Conservation (phyloP, 345 rosid species). For the Gossypium stocksii region DNA sequence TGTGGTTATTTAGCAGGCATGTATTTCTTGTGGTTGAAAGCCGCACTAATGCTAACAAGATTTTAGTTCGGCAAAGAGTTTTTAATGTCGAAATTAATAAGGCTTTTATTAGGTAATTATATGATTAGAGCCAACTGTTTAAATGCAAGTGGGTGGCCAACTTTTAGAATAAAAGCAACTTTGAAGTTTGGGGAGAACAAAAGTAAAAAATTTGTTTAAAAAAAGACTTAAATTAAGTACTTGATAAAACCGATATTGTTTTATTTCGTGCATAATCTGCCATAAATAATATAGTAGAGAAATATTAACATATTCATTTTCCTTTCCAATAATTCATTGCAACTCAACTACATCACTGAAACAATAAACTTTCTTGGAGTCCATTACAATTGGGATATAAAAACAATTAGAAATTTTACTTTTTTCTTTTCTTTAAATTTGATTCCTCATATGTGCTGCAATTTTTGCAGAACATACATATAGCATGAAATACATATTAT, state of each 20-base stretch:
- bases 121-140: no score
- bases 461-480: neutral
- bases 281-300: neutral
- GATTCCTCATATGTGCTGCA: neutral
- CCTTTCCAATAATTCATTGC: neutral
- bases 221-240: no score
- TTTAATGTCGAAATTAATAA: neutral
- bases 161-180: no score
- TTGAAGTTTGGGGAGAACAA: no score
- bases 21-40: neutral
- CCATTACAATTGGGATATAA: neutral
- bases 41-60: neutral
- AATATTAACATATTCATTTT: neutral
- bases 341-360: neutral
- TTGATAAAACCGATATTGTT: no score
- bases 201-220: no score
- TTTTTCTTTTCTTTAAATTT: neutral
- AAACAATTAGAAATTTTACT: slow-evolving; percentile 5
- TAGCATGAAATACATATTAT: neutral
- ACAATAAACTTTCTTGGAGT: slow-evolving; percentile 6
- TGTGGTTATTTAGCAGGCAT: no score
- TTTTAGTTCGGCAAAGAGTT: neutral
- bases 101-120: neutral
- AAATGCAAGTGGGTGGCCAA: no score
- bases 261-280: no score